phyloP scores from a whole-genome alignment of 148 eudicot species.

The Amaranthus palmeri region DNA sequence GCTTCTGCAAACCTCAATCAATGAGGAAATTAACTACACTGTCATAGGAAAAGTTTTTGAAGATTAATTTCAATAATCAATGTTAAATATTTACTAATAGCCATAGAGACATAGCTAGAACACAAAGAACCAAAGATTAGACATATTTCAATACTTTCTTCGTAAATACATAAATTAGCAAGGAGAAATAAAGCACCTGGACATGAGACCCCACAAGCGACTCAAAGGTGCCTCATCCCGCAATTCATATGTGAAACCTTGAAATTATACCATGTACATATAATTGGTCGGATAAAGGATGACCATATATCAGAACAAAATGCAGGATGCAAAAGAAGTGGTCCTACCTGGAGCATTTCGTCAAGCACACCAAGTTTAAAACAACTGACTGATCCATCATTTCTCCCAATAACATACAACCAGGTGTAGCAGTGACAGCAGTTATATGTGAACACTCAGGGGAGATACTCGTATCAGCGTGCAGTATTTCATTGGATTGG shows the following conservation, averaged over 20 bases:
- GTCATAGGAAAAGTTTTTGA: not conserved
- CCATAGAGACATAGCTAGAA: not conserved
- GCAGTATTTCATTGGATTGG: constrained; percentile 49
- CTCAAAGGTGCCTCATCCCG: constrained; percentile 86
- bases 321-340: not conserved
- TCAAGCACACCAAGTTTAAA: constrained; percentile 69
- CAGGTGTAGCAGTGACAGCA: constrained; percentile 57
- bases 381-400: constrained; percentile 75
- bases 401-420: constrained; percentile 73
- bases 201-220: constrained; percentile 87
- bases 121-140: not conserved
- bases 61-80: not conserved
- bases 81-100: not conserved
- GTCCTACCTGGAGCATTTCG: constrained; percentile 57
- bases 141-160: not conserved
- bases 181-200: constrained; percentile 50
- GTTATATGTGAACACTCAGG: constrained; percentile 54
- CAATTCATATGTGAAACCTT: constrained; percentile 69
- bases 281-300: not conserved
- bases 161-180: not conserved
- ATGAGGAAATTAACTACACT: not conserved
- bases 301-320: not conserved
- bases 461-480: constrained; percentile 42
- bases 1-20: constrained; percentile 43
- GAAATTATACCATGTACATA: constrained; percentile 10